Conservation (phyloP, 108 stramenopile genomes). For the Cyclotella atomus region DNA sequence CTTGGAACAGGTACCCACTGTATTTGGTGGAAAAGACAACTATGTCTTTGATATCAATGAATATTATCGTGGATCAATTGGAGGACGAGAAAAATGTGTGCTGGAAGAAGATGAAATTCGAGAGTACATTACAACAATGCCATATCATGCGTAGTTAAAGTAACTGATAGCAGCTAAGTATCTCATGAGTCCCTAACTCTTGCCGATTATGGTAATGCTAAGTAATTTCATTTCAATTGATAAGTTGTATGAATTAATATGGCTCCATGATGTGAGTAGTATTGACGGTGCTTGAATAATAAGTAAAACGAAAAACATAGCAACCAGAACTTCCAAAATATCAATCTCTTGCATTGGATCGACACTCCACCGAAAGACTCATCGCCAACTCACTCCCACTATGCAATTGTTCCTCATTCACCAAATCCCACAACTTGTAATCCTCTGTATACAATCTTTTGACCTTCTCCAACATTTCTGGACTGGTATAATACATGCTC, state of each 20-base stretch:
- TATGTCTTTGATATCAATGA: slow-evolving; percentile 55
- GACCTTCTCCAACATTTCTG: slow-evolving; percentile 16
- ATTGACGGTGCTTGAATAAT: no score
- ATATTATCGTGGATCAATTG: slow-evolving; percentile 51
- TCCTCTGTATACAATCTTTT: slow-evolving; percentile 18
- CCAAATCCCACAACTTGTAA: slow-evolving; percentile 28
- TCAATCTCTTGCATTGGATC: not conserved
- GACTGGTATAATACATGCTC: slow-evolving; percentile 3
- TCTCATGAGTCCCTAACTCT: no score
- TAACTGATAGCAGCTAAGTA: not conserved
- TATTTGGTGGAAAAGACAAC: slow-evolving; percentile 68
- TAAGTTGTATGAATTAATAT: no score
- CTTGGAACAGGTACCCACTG: slow-evolving; percentile 59
- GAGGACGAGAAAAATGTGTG: slow-evolving; percentile 41
- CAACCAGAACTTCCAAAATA: not conserved
- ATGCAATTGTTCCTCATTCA: not conserved
- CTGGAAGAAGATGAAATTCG: slow-evolving; percentile 54
- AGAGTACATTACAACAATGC: slow-evolving; percentile 63
- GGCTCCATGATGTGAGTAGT: no score
- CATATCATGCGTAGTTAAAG: slow-evolving; percentile 57
- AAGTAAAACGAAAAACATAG: no score
- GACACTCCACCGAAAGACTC: slow-evolving; percentile 10
- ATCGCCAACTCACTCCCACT: slow-evolving; percentile 23
- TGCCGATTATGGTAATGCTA: no score
- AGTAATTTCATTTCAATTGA: no score